Evolutionary conservation across 352 stramenopile genomes (phyloP), one percentile per base, ranked within the genome.

Genomic region (Achlya hypogyna): DNA sequence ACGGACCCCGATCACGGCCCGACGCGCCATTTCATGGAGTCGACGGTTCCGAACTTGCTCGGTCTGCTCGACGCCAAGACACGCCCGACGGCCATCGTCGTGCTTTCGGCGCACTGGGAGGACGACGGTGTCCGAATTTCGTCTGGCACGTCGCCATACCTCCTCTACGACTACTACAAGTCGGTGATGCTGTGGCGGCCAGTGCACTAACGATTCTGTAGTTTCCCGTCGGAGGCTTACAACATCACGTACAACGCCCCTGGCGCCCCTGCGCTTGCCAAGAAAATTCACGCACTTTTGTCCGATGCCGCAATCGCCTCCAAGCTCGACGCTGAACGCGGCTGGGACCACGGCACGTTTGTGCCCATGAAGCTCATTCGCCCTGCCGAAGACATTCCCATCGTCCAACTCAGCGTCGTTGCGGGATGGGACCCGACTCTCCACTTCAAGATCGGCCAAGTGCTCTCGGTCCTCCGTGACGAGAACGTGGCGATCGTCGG

Each of bases 331-430:
- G 45, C 69, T 4, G 66, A 78, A 18, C 78, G 91, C 28, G 88
- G 87, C 3, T 96, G 87, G 62, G 92, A 98, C 74, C 93, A 97
- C 78, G 91, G 93, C 18, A 78, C 95, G 18, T 98, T 97, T 70
- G 80, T 98, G n/a, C 90, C 91, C 4, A 77, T 98, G 60, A 86
- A 93, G 67, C 54, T 96, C 32, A 91, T 97, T 71, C 89, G 86
- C 51, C 88, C 90, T 0, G 72, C 91, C 27, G 89, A 87, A 10
- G 78, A 96, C 58, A 85, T 97, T 28, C 92, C 92, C 0, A 81
- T 97, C 18, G 84, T 97, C 3, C 81, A 77, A 53, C 71, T 97
- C 49, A 94, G 81, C 29, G 77, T 97, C 51, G 78, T 84, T 52
- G 72, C 62, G 32, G 80, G 76, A 51, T 73, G 89, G 9, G 75